A percentile compares a stretch with the other conserved stretches of the same genome.
Conservation (phyloP, 129 eudicot species). For the Artemisia tridentata region DNA sequence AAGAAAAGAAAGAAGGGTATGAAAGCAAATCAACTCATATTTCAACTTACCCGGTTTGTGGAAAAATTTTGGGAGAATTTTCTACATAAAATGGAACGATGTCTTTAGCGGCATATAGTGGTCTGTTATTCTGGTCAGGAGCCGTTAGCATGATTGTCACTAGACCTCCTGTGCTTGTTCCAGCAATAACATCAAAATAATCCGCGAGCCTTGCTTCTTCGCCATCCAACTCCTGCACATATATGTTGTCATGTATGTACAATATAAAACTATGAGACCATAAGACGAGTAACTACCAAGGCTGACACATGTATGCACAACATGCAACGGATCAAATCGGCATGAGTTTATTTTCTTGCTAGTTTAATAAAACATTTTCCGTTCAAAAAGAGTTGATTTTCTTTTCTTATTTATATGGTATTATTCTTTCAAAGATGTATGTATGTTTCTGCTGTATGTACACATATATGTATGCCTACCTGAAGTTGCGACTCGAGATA, state of each 20-base stretch:
- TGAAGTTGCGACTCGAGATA: slow-evolving; percentile 1
- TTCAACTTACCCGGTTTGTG: slow-evolving; percentile 26
- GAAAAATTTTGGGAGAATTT: slow-evolving; percentile 46
- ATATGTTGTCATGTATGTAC: neutral
- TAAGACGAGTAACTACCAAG: no score
- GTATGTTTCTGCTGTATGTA: no score
- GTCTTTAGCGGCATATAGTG: slow-evolving; percentile 49
- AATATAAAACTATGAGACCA: neutral
- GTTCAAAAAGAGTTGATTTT: no score
- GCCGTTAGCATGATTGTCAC: slow-evolving; percentile 53
- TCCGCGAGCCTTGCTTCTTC: slow-evolving; percentile 47
- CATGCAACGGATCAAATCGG: no score
- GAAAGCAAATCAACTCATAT: neutral
- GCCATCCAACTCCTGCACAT: slow-evolving; percentile 52
- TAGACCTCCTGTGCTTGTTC: slow-evolving; percentile 62
- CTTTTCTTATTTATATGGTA: no score
- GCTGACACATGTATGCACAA: neutral
- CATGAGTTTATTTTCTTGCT: no score
- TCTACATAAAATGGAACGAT: slow-evolving; percentile 37
- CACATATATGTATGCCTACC: neutral
- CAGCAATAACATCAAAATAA: slow-evolving; percentile 54
- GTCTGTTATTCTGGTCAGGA: slow-evolving; percentile 38
- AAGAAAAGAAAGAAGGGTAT: neutral
- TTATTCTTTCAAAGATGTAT: no score
- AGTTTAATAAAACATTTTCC: no score